Percentiles rank a stretch among this genome's conserved stretches.
phyloP scores from a whole-genome alignment of 2,329 filamentous ascomycete genomes.

The Penicillium sp. region DNA sequence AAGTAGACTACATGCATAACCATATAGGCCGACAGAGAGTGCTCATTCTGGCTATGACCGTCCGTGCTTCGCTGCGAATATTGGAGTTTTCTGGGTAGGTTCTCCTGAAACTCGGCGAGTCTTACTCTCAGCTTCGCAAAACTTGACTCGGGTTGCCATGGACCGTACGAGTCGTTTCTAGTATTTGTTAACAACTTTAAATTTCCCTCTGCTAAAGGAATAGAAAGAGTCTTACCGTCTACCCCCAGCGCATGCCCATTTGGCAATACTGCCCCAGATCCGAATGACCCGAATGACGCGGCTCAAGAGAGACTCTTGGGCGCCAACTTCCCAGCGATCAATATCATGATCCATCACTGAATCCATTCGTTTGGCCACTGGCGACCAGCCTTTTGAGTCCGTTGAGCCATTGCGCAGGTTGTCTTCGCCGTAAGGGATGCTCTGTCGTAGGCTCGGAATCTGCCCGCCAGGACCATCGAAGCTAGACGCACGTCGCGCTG shows the following conservation, averaged over 20 bases:
- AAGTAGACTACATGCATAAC: slow-evolving; percentile 54
- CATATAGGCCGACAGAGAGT: slow-evolving; percentile 50
- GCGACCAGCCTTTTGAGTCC: slow-evolving; percentile 37
- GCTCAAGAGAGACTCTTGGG: slow-evolving; percentile 51
- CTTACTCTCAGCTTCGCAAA: slow-evolving; percentile 46
- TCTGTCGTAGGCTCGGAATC: slow-evolving; percentile 41
- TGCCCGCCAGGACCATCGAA: slow-evolving; percentile 37
- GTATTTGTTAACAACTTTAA: neutral
- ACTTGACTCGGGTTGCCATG: slow-evolving; percentile 51
- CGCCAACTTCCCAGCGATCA: slow-evolving; percentile 51
- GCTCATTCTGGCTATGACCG: slow-evolving; percentile 49
- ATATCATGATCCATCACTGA: slow-evolving; percentile 39
- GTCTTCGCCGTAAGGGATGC: slow-evolving; percentile 34
- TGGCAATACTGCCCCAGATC: slow-evolving; percentile 54
- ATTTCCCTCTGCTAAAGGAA: neutral
- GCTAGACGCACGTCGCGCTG: slow-evolving; percentile 34
- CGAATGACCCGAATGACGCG: slow-evolving; percentile 53
- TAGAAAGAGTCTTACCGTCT: slow-evolving; percentile 38
- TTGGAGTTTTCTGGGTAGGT: slow-evolving; percentile 50
- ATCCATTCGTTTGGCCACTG: slow-evolving; percentile 35
- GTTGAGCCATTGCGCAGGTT: slow-evolving; percentile 34
- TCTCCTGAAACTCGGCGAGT: slow-evolving; percentile 48
- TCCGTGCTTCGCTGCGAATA: slow-evolving; percentile 51
- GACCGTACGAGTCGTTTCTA: slow-evolving; percentile 47
- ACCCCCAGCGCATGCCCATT: slow-evolving; percentile 54